Base-by-base conservation (phyloP, 2,329 filamentous ascomycete genomes). In the Fusarium metavorans region DNA sequence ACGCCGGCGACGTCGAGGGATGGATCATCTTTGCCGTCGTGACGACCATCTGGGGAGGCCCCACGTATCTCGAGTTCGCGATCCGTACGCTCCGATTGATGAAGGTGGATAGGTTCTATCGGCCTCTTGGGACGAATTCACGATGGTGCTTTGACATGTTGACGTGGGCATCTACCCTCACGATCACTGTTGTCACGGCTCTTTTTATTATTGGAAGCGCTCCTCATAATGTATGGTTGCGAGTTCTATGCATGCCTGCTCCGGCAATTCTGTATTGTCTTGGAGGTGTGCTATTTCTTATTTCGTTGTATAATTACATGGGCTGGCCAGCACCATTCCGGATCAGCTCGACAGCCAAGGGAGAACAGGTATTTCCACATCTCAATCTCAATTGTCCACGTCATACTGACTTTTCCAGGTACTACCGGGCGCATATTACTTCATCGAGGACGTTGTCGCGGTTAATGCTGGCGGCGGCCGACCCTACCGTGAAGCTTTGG, bases 371-470 rank as follows among this genome's bases (percentile, higher is more conserved):
- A 77, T 4, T 73, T 64, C 2, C 10, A 30, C 10, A 9, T 9
- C 43, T 4, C 14, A 39, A 1, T 3, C n/a, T 9, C 16, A 23
- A 13, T 1, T n/a, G 1, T 8, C 27, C 4, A 9, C 16, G 5
- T 2, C 5, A n/a, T 67, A 6, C 86, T 85, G 64, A 79, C 54
- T 45, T 6, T 41, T 1, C 1, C n/a, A 84, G 79, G 88, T 92
- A 67, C 86, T 88, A 4, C 92, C 92, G 0, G 87, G 89, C 3
- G 86, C 89, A 2, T 91, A 92, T 75, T 92, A 91, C 59, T 85
- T 93, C 34, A 88, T 93, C 30, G 92, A 93, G 81, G 92, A 93
- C 76, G 87, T 92, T 27, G 87, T 92, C 16, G 91, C 90, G 6
- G 92, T 93, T 45, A 92, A 93, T 77, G 91, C 90, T 23, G 88